Evolutionary conservation across 2,329 filamentous ascomycete species (phyloP).

Genomic region (Teratosphaeria destructans): DNA sequence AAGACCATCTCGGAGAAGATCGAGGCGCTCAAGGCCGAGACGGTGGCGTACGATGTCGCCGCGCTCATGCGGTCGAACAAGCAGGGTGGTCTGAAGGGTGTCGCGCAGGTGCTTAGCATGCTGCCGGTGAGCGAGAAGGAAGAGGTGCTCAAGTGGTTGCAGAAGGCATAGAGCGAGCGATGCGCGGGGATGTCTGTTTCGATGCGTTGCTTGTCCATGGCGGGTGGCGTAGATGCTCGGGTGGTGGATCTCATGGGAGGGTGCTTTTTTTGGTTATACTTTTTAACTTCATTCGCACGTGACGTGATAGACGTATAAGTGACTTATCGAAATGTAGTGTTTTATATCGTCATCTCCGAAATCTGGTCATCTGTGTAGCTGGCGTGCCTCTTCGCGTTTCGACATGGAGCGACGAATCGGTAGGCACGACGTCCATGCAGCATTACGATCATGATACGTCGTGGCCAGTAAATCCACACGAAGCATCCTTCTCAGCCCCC

Average conservation of each 20-base stretch:
- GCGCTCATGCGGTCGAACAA: constrained; percentile 56
- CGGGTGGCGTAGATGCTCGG: neutral
- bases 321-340: neutral
- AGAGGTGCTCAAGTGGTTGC: constrained; percentile 55
- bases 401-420: too few relatives aligned
- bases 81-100: constrained; percentile 67
- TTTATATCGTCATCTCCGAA: neutral
- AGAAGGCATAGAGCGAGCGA: constrained; percentile 25
- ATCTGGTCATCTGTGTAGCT: too few relatives aligned
- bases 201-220: neutral
- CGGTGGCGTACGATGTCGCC: constrained; percentile 59
- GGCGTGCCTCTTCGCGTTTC: neutral
- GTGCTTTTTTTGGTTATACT: neutral
- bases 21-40: constrained; percentile 69
- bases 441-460: too few relatives aligned
- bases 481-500: neutral
- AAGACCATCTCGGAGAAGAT: constrained; percentile 75
- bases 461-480: too few relatives aligned
- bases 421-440: too few relatives aligned
- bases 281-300: neutral
- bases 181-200: neutral
- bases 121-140: constrained; percentile 85
- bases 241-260: neutral
- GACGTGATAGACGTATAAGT: neutral
- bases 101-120: constrained; percentile 74